These are phyloP conservation scores for Melanogaster broomeanus DNA, from an alignment of 768 basidiomycete genomes.

Conservation along the genomic window DNA sequence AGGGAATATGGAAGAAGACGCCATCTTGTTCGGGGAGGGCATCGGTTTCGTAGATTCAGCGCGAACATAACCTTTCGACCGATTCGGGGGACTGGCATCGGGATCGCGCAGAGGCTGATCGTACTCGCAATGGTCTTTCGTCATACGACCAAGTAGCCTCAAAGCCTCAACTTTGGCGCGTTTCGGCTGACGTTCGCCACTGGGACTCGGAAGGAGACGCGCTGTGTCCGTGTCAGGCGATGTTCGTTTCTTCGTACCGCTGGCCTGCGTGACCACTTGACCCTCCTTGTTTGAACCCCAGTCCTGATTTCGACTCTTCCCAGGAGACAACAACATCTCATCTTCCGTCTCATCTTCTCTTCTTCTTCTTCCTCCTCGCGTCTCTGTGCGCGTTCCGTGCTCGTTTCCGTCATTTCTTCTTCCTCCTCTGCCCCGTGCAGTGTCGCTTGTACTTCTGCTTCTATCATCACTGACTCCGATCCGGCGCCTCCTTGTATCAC, in stretches of 20 bases:
- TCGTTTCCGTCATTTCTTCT: neutral
- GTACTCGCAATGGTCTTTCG: slow-evolving; percentile 16
- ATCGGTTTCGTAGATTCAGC: slow-evolving; percentile 24
- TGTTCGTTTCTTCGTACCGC: slow-evolving; percentile 28
- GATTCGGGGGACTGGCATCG: slow-evolving; percentile 6
- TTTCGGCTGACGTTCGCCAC: slow-evolving; percentile 21
- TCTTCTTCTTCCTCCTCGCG: slow-evolving; percentile 24
- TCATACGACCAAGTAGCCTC: slow-evolving; percentile 8
- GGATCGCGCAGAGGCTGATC: slow-evolving; percentile 22
- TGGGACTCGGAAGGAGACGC: slow-evolving; percentile 10
- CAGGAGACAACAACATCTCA: slow-evolving; percentile 41
- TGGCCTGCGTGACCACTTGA: slow-evolving; percentile 1
- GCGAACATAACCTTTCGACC: slow-evolving; percentile 9
- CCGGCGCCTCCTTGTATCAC: neutral
- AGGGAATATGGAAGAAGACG: slow-evolving; percentile 12
- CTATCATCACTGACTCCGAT: neutral
- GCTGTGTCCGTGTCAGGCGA: slow-evolving; percentile 27
- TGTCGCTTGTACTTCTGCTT: neutral
- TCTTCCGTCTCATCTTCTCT: slow-evolving; percentile 36
- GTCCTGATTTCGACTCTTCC: neutral
- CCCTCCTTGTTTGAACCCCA: neutral
- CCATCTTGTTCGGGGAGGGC: slow-evolving; percentile 13
- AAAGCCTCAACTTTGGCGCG: slow-evolving; percentile 26
- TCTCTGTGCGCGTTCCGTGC: slow-evolving; percentile 4
- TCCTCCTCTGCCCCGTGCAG: neutral